Evolutionary conservation across 495 filamentous ascomycete genomes (phyloP).

Genomic region (Filosporella fistucella): DNA sequence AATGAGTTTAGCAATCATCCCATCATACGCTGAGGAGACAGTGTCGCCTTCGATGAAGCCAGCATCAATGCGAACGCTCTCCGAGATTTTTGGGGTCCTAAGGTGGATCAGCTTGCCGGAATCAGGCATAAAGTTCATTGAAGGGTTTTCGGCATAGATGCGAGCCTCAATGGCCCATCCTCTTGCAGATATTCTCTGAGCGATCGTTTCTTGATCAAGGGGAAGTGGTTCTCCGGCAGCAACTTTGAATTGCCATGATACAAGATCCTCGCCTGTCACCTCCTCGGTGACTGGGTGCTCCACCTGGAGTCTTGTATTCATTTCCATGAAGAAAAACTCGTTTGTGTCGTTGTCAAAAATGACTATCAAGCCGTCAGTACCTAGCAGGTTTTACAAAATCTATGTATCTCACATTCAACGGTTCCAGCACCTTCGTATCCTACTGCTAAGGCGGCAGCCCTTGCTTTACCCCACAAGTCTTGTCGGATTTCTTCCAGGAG

Average conservation of each 20-base stretch:
- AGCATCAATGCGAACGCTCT: slow-evolving; percentile 83
- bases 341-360: slow-evolving; percentile 96
- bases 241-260: slow-evolving; percentile 93
- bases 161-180: slow-evolving; percentile 92
- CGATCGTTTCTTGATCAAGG: slow-evolving; percentile 76
- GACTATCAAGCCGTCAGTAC: slow-evolving; percentile 10
- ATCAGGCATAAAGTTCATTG: slow-evolving; percentile 85
- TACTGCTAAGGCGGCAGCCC: slow-evolving; percentile 84
- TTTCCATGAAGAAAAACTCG: slow-evolving; percentile 99
- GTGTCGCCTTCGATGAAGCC: slow-evolving; percentile 90
- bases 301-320: slow-evolving; percentile 96
- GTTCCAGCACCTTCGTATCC: slow-evolving; percentile 95
- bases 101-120: slow-evolving; percentile 87
- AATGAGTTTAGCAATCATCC: slow-evolving; percentile 98
- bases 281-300: slow-evolving; percentile 98
- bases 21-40: slow-evolving; percentile 93
- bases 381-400: too few relatives aligned
- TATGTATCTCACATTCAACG: slow-evolving; percentile 60
- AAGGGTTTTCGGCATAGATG: slow-evolving; percentile 95
- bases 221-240: slow-evolving; percentile 86
- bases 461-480: slow-evolving; percentile 91
- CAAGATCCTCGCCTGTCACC: slow-evolving; percentile 91
- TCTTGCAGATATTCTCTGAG: slow-evolving; percentile 64
- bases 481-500: slow-evolving; percentile 72
- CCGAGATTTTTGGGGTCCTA: slow-evolving; percentile 59